phyloP scores from a whole-genome alignment of 2,329 filamentous ascomycete genomes.

The Alternaria ventricosa region DNA sequence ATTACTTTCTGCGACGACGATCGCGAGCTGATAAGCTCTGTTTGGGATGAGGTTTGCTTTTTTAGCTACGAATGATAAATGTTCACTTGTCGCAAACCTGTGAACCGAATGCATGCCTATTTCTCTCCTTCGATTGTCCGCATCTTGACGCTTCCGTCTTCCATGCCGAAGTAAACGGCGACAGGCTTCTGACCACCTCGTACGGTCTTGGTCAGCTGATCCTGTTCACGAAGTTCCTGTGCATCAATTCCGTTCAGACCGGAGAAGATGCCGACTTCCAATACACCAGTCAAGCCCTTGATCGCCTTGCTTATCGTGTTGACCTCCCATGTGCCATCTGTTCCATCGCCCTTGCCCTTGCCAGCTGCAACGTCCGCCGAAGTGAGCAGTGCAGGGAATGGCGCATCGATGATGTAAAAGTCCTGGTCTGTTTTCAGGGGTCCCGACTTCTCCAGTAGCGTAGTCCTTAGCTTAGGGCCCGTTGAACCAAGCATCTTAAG shows the following conservation, averaged over 20 bases:
- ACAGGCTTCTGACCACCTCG: conserved; percentile 80
- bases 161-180: conserved; percentile 93
- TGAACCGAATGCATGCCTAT: neutral
- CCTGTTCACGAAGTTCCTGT: conserved; percentile 52
- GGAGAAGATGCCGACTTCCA: conserved; percentile 91
- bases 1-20: conserved; percentile 18
- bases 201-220: conserved; percentile 49
- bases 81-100: neutral
- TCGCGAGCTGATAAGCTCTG: conserved; percentile 22
- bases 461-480: conserved; percentile 73
- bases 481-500: conserved; percentile 76
- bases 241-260: conserved; percentile 79
- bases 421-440: conserved; percentile 85
- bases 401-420: conserved; percentile 91
- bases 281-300: conserved; percentile 82
- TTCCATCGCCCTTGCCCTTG: conserved; percentile 59
- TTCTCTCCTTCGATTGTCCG: conserved; percentile 37
- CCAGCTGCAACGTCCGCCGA: conserved; percentile 59
- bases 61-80: conserved; percentile 9
- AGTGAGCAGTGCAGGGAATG: conserved; percentile 77
- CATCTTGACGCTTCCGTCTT: conserved; percentile 59
- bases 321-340: conserved; percentile 79
- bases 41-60: conserved; percentile 8
- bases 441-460: conserved; percentile 77
- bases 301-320: conserved; percentile 74